Conservation (phyloP, 2,329 filamentous ascomycete genomes). For the Hypoxylon sp. region DNA sequence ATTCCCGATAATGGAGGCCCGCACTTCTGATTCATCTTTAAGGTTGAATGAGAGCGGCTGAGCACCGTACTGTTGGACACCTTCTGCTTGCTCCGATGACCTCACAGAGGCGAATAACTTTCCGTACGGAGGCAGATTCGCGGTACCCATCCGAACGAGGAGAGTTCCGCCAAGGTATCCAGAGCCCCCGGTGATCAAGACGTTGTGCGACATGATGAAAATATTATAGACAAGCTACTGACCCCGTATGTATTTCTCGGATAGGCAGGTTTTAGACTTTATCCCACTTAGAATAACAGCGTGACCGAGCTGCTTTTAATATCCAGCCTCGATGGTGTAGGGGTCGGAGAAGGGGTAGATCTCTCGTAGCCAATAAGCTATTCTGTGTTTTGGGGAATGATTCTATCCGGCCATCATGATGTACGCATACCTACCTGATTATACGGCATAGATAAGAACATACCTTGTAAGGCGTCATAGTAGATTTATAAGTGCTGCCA, state of each 20-base stretch:
- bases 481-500: neutral
- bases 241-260: neutral
- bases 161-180: slow-evolving; percentile 68
- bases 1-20: slow-evolving; percentile 57
- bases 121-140: slow-evolving; percentile 59
- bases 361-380: neutral
- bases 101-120: slow-evolving; percentile 65
- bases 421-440: neutral
- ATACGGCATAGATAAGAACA: neutral
- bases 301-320: neutral
- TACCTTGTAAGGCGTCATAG: neutral
- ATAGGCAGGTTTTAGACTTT: neutral
- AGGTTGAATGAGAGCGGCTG: slow-evolving; percentile 60
- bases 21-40: slow-evolving; percentile 56
- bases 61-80: slow-evolving; percentile 61
- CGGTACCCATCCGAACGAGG: slow-evolving; percentile 57
- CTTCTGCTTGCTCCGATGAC: slow-evolving; percentile 60
- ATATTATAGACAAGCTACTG: neutral
- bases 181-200: slow-evolving; percentile 66
- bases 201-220: slow-evolving; percentile 53
- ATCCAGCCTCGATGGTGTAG: neutral
- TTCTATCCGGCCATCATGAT: neutral
- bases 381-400: neutral
- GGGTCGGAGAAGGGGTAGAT: neutral
- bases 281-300: neutral